Conservation (phyloP, 2,329 filamentous ascomycete genomes). For the Cytospora chrysosperma region DNA sequence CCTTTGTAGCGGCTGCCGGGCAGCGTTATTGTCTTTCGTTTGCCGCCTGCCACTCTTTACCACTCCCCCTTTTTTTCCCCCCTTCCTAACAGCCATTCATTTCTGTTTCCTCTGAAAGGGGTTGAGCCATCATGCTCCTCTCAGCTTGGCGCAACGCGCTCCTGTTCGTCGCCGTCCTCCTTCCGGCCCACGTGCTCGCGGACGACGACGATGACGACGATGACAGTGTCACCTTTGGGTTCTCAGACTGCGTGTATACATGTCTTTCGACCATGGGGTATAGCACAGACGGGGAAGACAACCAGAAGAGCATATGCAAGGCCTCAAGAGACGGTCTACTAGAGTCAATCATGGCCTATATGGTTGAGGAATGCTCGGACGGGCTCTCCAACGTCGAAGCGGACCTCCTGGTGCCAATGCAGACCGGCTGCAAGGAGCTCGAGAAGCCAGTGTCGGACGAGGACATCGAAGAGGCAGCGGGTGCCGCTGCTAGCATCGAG, state of each 20-base stretch:
- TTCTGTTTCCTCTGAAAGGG: neutral
- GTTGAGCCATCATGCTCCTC: constrained; percentile 21
- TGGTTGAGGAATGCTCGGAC: constrained; percentile 11
- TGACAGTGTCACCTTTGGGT: constrained; percentile 15
- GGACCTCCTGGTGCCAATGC: constrained; percentile 20
- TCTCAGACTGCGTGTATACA: constrained; percentile 17
- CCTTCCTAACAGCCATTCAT: neutral
- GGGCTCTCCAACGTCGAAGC: constrained; percentile 2
- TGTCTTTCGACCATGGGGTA: constrained; percentile 17
- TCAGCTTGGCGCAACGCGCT: constrained; percentile 7
- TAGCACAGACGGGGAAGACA: constrained; percentile 15
- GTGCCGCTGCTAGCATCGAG: constrained; percentile 3
- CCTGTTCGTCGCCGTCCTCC: constrained; percentile 8
- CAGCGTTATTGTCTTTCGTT: constrained; percentile 14
- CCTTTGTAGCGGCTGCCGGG: constrained; percentile 22
- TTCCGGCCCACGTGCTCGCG: constrained; percentile 8
- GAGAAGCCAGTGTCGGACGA: constrained; percentile 19
- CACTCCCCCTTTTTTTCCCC: neutral
- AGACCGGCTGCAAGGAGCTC: constrained; percentile 20
- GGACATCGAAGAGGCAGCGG: constrained; percentile 12
- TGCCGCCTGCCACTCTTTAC: constrained; percentile 3
- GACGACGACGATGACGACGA: constrained; percentile 1
- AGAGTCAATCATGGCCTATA: constrained; percentile 7
- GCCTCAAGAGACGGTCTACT: constrained; percentile 20
- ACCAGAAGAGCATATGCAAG: constrained; percentile 21